Evolutionary conservation across 2,329 filamentous ascomycete genomes (phyloP).

Genomic region (Aspergillus sojae): DNA sequence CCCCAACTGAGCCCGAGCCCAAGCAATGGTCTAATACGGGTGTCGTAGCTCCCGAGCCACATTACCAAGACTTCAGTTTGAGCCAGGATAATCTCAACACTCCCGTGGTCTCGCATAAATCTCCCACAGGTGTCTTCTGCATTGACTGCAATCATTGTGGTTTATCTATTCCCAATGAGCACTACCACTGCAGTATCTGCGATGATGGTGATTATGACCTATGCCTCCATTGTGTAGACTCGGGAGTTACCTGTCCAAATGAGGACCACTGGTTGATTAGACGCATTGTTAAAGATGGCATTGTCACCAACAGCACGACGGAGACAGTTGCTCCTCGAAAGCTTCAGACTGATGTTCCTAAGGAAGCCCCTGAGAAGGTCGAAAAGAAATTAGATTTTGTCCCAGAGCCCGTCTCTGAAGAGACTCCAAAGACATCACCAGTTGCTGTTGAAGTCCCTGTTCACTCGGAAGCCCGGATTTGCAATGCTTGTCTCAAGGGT

Average conservation of each 20-base stretch:
- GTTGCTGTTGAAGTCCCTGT: neutral
- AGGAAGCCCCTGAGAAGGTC: slow-evolving; percentile 21
- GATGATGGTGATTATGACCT: slow-evolving; percentile 94
- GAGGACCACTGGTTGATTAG: slow-evolving; percentile 93
- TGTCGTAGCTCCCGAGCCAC: slow-evolving; percentile 18
- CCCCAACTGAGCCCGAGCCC: slow-evolving; percentile 12
- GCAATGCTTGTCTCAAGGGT: slow-evolving; percentile 69
- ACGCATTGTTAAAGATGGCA: slow-evolving; percentile 76
- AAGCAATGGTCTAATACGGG: slow-evolving; percentile 14
- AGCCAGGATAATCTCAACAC: slow-evolving; percentile 31
- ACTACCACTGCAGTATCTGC: slow-evolving; percentile 94
- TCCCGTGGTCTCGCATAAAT: slow-evolving; percentile 37
- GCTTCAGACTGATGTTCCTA: slow-evolving; percentile 38
- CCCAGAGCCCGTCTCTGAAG: slow-evolving; percentile 26
- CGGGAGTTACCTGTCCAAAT: slow-evolving; percentile 75
- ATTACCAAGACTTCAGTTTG: slow-evolving; percentile 31
- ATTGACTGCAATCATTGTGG: slow-evolving; percentile 96
- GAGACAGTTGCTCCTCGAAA: slow-evolving; percentile 73
- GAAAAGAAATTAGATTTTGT: slow-evolving; percentile 25
- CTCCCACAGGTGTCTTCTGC: slow-evolving; percentile 61
- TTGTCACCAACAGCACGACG: slow-evolving; percentile 81
- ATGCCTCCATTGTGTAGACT: slow-evolving; percentile 75
- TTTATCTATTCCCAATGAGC: slow-evolving; percentile 72
- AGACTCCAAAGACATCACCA: slow-evolving; percentile 14
- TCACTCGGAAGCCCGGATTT: slow-evolving; percentile 46